Base-by-base conservation (phyloP, 139 green algal genomes). In the Haematococcus sp. region DNA sequence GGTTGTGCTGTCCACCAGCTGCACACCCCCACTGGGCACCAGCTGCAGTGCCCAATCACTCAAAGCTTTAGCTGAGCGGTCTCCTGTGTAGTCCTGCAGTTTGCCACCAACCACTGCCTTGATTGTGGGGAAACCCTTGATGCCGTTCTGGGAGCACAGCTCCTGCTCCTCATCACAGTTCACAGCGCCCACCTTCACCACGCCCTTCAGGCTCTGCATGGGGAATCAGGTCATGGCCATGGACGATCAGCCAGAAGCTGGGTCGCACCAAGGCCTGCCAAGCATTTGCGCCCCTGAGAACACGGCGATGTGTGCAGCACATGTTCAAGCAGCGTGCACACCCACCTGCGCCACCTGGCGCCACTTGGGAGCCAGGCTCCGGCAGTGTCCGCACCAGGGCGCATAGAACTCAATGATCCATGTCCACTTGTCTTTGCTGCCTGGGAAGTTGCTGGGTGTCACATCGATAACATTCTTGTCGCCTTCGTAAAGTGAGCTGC, bases 321-420 rank as follows among this genome's bases (percentile, higher is more conserved):
- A 55, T 15, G 15, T 17, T 55, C 15, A n/a, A n/a, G n/a, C n/a
- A n/a, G n/a, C n/a, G n/a, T n/a, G n/a, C n/a, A n/a, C 7, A 49
- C 40, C 40, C 11, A 49, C 40, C 40, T 49, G 40, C 40, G 88
- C 91, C 16, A 90, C 74, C 68, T 89, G 78, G 28, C 65, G 74
- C 86, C 86, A 96, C 70, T 95, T 92, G 61, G 86, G 87, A 2
- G 86, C 84, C 68, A 96, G 80, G 55, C 88, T 58, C n/a, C 81
- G 72, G 76, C 90, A 95, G 84, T 95, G 90, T 3, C 87, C 88
- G 75, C 87, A 90, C 87, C 87, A 92, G 32, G 85, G 81, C 2
- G 85, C 87, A 69, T 95, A 95, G 59, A 92, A 93, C 79, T 95
- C 87, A 4, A 95, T 52, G 27, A 96, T 55, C 66, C 79, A 93